These are phyloP conservation scores for Chaetomium cochliodes DNA, from an alignment of 495 filamentous ascomycete genomes.

Conservation along the genomic window DNA sequence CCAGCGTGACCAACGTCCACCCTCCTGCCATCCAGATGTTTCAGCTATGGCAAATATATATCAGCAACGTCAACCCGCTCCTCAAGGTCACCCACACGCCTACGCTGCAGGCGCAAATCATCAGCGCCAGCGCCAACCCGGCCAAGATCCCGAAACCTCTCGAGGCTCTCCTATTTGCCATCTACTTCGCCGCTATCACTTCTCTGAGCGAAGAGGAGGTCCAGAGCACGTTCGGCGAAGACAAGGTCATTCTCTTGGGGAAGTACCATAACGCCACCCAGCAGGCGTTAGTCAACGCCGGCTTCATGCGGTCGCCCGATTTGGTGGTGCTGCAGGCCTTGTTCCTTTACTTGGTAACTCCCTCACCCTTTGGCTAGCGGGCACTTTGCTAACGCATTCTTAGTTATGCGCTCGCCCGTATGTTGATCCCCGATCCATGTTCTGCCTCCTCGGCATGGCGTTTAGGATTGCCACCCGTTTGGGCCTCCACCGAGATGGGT, in stretches of 20 bases:
- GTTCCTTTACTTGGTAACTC: conserved; percentile 54
- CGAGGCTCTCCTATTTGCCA: conserved; percentile 57
- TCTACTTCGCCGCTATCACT: conserved; percentile 54
- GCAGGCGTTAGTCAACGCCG: conserved; percentile 57
- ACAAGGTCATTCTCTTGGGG: conserved; percentile 42
- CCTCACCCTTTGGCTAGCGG: neutral
- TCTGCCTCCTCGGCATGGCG: conserved; percentile 60
- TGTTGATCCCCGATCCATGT: conserved; percentile 50
- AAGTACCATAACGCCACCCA: conserved; percentile 53
- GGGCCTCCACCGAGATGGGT: conserved; percentile 65
- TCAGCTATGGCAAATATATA: conserved; percentile 69
- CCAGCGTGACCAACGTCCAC: conserved; percentile 57
- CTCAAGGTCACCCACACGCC: conserved; percentile 66
- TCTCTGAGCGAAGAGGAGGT: conserved; percentile 55
- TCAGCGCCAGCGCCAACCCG: conserved; percentile 49
- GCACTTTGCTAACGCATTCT: conserved; percentile 24
- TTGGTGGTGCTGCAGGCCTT: conserved; percentile 55
- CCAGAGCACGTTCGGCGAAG: conserved; percentile 49
- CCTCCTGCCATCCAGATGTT: conserved; percentile 68
- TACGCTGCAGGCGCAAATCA: conserved; percentile 56
- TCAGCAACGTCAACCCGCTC: conserved; percentile 68
- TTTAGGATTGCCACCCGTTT: conserved; percentile 67
- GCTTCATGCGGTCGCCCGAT: conserved; percentile 56
- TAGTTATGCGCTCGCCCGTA: conserved; percentile 48
- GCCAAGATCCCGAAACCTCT: conserved; percentile 48